These are phyloP conservation scores for Trametes hirsuta DNA, from an alignment of 1,284 basidiomycete species.

Conservation along the genomic window DNA sequence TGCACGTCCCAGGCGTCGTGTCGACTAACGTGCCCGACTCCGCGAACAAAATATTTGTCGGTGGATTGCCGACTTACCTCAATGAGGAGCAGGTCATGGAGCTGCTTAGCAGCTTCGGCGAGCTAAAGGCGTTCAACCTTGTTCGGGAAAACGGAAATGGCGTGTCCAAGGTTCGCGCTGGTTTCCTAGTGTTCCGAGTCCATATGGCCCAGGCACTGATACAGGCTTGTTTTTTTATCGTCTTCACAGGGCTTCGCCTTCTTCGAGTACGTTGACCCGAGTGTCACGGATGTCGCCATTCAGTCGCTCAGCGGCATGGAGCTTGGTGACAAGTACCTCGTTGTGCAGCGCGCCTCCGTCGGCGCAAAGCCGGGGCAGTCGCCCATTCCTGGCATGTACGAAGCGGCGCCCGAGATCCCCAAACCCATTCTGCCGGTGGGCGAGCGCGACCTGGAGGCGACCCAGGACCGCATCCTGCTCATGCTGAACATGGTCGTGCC, in stretches of 20 bases:
- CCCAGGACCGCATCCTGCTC: slow-evolving; percentile 77
- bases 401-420: slow-evolving; percentile 75
- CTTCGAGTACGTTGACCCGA: slow-evolving; percentile 94
- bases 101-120: slow-evolving; percentile 95
- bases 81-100: slow-evolving; percentile 99
- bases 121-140: slow-evolving; percentile 96
- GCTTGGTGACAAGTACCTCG: slow-evolving; percentile 93
- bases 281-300: slow-evolving; percentile 93
- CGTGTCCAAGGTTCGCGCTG: slow-evolving; percentile 75
- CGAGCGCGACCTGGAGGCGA: slow-evolving; percentile 58
- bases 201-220: slow-evolving; percentile 6
- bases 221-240: not conserved
- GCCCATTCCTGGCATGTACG: slow-evolving; percentile 62
- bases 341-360: slow-evolving; percentile 96
- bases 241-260: slow-evolving; percentile 89
- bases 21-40: slow-evolving; percentile 98
- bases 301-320: slow-evolving; percentile 98
- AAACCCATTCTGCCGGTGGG: slow-evolving; percentile 85
- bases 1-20: slow-evolving; percentile 91
- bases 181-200: not conserved
- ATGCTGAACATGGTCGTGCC: slow-evolving; percentile 99
- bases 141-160: slow-evolving; percentile 93
- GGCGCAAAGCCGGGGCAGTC: slow-evolving; percentile 79
- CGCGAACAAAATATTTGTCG: slow-evolving; percentile 97
- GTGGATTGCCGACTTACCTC: slow-evolving; percentile 93